Conservation (phyloP, 2,329 filamentous ascomycete genomes). For the Calonectria montana region DNA sequence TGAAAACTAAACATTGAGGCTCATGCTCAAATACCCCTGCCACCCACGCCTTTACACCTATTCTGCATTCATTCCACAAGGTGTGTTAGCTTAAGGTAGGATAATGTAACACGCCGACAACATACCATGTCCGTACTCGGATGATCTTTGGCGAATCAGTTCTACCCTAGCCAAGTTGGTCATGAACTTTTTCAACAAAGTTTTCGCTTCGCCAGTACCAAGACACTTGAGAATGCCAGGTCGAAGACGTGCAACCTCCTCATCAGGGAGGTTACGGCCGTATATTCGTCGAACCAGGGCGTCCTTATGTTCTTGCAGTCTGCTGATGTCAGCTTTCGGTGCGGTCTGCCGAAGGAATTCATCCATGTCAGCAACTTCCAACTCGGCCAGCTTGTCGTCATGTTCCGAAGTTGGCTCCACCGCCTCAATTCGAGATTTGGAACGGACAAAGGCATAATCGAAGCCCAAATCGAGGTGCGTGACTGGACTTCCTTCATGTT, state of each 20-base stretch:
- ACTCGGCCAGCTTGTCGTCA: not conserved
- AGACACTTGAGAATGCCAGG: not conserved
- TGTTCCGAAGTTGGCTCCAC: not conserved
- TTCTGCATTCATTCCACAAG: not conserved
- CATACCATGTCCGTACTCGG: not conserved
- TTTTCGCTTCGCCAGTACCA: not conserved
- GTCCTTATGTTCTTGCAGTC: not conserved
- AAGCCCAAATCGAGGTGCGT: not conserved
- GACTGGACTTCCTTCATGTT: not conserved
- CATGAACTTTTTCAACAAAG: not conserved
- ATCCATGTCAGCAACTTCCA: slow-evolving; percentile 15
- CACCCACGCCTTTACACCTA: too few relatives aligned
- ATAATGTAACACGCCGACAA: not conserved
- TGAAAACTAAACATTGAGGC: too few relatives aligned
- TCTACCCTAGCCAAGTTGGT: not conserved
- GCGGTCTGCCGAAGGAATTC: slow-evolving; percentile 12
- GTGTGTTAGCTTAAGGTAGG: not conserved
- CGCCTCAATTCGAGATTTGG: slow-evolving; percentile 7
- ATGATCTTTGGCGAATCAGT: not conserved
- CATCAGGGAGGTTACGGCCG: not conserved
- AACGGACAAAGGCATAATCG: slow-evolving; percentile 17
- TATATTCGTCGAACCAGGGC: not conserved
- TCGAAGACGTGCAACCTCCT: not conserved
- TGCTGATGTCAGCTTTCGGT: not conserved
- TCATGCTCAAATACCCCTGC: too few relatives aligned